Evolutionary conservation across 148 eudicot genomes (phyloP).

Genomic region (Euryodendron excelsum): DNA sequence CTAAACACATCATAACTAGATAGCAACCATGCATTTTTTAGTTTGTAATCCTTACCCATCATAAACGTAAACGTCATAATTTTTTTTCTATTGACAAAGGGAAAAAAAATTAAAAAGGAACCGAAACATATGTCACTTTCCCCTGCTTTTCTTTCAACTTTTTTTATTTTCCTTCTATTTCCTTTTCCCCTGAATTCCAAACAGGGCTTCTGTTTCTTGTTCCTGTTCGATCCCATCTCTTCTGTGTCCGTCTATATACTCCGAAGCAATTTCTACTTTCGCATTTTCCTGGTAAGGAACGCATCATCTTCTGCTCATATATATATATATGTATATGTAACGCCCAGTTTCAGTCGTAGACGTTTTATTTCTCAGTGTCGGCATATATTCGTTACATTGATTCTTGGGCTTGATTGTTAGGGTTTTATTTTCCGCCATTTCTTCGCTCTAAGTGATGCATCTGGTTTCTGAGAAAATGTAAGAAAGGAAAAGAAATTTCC

Average conservation of each 20-base stretch:
- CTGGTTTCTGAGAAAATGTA: conserved; percentile 4
- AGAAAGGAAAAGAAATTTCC: not conserved
- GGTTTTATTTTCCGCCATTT: not conserved
- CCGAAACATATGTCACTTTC: too few relatives aligned
- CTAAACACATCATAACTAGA: too few relatives aligned
- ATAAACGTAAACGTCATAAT: too few relatives aligned
- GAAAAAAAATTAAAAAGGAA: too few relatives aligned
- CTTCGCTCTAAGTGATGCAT: not conserved
- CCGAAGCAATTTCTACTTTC: not conserved
- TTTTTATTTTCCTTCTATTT: too few relatives aligned
- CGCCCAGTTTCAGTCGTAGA: not conserved
- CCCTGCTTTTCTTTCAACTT: too few relatives aligned
- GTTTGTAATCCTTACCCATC: too few relatives aligned
- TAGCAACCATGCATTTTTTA: too few relatives aligned
- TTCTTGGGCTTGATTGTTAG: not conserved
- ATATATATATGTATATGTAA: too few relatives aligned
- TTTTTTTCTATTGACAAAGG: too few relatives aligned
- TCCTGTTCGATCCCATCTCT: not conserved
- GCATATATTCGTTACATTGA: too few relatives aligned
- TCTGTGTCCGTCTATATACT: not conserved
- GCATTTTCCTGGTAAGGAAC: not conserved
- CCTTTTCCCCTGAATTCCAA: not conserved
- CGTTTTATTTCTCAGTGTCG: too few relatives aligned
- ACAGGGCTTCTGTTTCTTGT: not conserved
- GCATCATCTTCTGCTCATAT: not conserved